Conservation (phyloP, 495 filamentous ascomycete genomes). For the Barbatosphaeria neglecta region DNA sequence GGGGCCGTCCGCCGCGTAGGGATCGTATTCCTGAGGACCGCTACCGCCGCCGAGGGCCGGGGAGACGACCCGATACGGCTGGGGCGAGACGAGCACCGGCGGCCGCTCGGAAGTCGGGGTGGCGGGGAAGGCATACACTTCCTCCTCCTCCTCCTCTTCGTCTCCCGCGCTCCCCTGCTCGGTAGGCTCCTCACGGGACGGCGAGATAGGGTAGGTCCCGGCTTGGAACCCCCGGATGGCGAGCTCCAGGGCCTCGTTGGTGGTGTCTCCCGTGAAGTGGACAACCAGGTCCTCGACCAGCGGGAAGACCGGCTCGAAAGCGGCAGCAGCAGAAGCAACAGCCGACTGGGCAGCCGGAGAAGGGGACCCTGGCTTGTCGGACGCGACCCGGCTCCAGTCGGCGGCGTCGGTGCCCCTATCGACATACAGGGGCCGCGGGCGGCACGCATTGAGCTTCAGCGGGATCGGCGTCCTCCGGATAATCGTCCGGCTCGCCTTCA, state of each 20-base stretch:
- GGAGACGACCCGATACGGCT: background rate
- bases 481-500: background rate
- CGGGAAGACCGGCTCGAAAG: conserved; percentile 23
- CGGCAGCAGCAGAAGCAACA: background rate
- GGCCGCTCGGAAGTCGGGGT: conserved; percentile 1
- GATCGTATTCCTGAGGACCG: conserved; percentile 21
- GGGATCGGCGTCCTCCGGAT: background rate
- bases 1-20: conserved; percentile 11
- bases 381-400: background rate
- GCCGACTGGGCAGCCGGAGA: background rate
- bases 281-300: conserved; percentile 32
- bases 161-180: too few species aligned
- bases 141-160: background rate
- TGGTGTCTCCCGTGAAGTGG: conserved; percentile 19
- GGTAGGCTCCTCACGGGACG: background rate
- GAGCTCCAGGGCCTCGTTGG: conserved; percentile 13
- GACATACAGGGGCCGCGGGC: background rate
- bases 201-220: conserved; percentile 12
- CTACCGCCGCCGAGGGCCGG: background rate
- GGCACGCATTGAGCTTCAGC: background rate
- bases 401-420: conserved; percentile 9
- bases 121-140: background rate
- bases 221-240: conserved; percentile 20
- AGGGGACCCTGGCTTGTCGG: background rate
- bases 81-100: background rate